These are phyloP conservation scores for Stellera chamaejasme DNA, from an alignment of 345 rosid species.

Conservation along the genomic window DNA sequence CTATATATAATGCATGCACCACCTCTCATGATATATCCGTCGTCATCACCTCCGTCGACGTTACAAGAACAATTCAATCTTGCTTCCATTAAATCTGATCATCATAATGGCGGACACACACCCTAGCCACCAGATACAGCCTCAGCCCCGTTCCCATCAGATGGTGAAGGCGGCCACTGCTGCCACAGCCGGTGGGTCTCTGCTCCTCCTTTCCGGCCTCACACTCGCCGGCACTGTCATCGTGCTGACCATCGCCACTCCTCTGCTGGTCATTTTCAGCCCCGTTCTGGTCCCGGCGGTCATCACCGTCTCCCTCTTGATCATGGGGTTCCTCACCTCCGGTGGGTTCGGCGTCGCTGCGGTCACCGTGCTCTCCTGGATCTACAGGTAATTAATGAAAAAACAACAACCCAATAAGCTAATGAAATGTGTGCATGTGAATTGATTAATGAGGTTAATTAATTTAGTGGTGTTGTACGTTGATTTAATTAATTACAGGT, in stretches of 20 bases:
- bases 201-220: constrained; percentile 63
- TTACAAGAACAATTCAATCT: background rate
- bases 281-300: constrained; percentile 82
- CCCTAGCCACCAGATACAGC: constrained; percentile 7
- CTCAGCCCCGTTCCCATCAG: constrained; percentile 42
- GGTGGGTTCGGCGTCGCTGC: constrained; percentile 86
- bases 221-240: constrained; percentile 70
- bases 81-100: background rate
- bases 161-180: constrained; percentile 78
- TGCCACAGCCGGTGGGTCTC: constrained; percentile 71
- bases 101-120: constrained; percentile 36
- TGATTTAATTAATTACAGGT: constrained; percentile 24
- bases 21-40: too few relatives aligned
- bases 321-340: constrained; percentile 62
- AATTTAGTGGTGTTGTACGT: too few relatives aligned
- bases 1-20: constrained; percentile 16
- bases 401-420: too few relatives aligned
- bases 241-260: constrained; percentile 66
- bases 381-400: constrained; percentile 41
- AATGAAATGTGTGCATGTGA: background rate
- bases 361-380: constrained; percentile 68
- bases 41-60: background rate
- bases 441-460: background rate
- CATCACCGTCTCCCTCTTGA: constrained; percentile 35
- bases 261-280: constrained; percentile 76